A percentile compares a stretch with the other conserved stretches of the same genome.
These are phyloP conservation scores for Saitoella complicata DNA, from an alignment of 805 yeast genomes.

Conservation along the genomic window DNA sequence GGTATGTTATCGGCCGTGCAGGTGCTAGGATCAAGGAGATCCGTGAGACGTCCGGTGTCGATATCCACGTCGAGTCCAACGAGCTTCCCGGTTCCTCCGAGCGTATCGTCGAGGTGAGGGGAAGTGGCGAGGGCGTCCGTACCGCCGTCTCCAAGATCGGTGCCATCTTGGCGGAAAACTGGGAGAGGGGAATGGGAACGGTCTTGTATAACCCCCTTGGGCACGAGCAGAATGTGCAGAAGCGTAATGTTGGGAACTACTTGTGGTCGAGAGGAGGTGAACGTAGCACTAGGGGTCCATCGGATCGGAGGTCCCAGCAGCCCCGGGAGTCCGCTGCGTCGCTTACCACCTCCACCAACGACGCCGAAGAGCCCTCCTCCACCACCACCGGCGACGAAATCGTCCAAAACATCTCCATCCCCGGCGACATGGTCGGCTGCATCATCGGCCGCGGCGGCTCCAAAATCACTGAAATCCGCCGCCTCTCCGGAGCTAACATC, in stretches of 20 bases:
- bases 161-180: constrained; percentile 60
- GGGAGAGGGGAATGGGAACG: constrained; percentile 48
- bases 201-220: constrained; percentile 42
- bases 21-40: constrained; percentile 68
- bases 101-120: constrained; percentile 76
- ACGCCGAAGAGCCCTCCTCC: background rate
- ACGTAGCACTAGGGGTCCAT: no score
- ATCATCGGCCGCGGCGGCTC: constrained; percentile 75
- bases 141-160: constrained; percentile 42
- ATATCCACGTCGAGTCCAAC: constrained; percentile 77
- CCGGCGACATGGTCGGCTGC: constrained; percentile 76
- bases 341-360: constrained; percentile 4
- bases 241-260: no score
- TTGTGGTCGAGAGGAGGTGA: no score
- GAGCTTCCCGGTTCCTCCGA: constrained; percentile 69
- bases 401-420: constrained; percentile 30
- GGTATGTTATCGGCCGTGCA: constrained; percentile 71
- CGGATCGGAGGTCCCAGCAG: no score
- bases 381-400: constrained; percentile 10
- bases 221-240: no score
- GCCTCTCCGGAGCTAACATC: constrained; percentile 62
- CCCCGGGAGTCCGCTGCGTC: constrained; percentile 5
- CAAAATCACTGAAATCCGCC: constrained; percentile 72
- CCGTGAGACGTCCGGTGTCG: constrained; percentile 50
- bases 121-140: constrained; percentile 47